phyloP scores from a whole-genome alignment of 179 eudicot genomes.

The Silene vulgaris region DNA sequence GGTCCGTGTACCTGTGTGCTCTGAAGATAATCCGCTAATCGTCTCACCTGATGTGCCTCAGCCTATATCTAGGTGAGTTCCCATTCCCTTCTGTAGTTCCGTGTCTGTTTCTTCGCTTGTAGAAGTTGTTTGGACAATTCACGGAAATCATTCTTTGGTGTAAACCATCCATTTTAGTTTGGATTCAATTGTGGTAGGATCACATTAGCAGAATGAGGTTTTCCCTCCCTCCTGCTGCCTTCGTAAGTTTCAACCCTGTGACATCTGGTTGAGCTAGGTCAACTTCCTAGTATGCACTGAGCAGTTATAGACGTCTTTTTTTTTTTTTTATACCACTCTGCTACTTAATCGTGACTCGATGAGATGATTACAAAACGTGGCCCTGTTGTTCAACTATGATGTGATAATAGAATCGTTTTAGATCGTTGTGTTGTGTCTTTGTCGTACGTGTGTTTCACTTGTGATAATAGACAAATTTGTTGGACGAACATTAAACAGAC shows the following conservation, averaged over 20 bases:
- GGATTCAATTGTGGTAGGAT: neutral
- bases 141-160: too few relatives aligned
- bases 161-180: too few relatives aligned
- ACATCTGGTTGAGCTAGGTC: too few relatives aligned
- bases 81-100: neutral
- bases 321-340: too few relatives aligned
- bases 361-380: neutral
- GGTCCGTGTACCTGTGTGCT: constrained; percentile 26
- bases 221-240: too few relatives aligned
- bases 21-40: constrained; percentile 36
- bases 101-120: neutral
- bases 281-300: too few relatives aligned
- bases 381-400: too few relatives aligned
- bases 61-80: constrained; percentile 50
- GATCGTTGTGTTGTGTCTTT: neutral
- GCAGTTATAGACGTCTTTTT: too few relatives aligned
- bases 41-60: constrained; percentile 35
- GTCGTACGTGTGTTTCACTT: neutral
- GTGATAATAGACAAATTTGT: neutral
- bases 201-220: too few relatives aligned
- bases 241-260: too few relatives aligned
- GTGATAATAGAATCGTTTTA: too few relatives aligned
- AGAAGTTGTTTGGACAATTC: neutral
- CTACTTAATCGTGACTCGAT: too few relatives aligned
- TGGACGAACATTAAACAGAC: constrained; percentile 9